These are phyloP conservation scores for Fomitopsis betulina DNA, from an alignment of 1,284 basidiomycete species.

Conservation along the genomic window DNA sequence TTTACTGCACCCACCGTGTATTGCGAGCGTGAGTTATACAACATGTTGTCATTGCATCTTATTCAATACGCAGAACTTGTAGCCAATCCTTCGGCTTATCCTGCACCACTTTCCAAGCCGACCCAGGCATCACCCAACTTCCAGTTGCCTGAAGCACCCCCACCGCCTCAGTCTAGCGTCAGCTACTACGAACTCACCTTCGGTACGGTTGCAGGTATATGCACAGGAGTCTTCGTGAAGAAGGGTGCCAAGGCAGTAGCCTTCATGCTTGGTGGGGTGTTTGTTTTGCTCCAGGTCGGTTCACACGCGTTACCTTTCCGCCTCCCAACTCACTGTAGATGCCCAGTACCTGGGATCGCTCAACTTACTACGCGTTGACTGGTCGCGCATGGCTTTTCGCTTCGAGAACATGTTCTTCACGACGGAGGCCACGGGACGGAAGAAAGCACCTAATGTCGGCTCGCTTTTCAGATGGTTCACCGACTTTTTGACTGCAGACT, in stretches of 20 bases:
- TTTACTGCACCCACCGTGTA: constrained; percentile 20
- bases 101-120: background rate
- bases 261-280: constrained; percentile 81
- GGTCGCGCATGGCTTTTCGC: constrained; percentile 51
- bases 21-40: constrained; percentile 28
- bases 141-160: constrained; percentile 10
- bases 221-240: constrained; percentile 91
- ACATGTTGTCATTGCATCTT: background rate
- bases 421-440: constrained; percentile 47
- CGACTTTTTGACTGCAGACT: constrained; percentile 89
- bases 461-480: constrained; percentile 72
- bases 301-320: background rate
- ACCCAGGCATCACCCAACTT: constrained; percentile 9
- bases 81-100: constrained; percentile 6
- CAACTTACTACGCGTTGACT: constrained; percentile 77
- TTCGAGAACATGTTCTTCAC: constrained; percentile 78
- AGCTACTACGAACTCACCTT: constrained; percentile 84
- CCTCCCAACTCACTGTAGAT: background rate
- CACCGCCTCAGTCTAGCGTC: constrained; percentile 61
- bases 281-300: constrained; percentile 79
- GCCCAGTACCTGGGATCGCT: constrained; percentile 73
- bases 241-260: constrained; percentile 86
- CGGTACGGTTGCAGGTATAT: constrained; percentile 84
- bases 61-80: background rate
- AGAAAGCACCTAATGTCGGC: constrained; percentile 54